phyloP scores from a whole-genome alignment of 2,329 filamentous ascomycete genomes.

The Blastomyces parvus region DNA sequence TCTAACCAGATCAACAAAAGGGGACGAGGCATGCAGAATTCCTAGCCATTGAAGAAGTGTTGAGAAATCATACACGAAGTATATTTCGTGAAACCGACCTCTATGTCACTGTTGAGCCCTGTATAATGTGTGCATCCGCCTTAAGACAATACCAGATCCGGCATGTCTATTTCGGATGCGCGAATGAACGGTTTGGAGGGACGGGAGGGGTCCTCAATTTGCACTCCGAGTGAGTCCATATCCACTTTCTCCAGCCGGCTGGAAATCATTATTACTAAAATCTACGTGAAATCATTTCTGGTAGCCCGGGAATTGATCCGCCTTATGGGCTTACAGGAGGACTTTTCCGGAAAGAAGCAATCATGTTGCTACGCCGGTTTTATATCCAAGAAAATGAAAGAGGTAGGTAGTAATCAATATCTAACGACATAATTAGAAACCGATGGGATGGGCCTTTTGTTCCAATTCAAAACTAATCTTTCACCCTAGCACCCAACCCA shows the following conservation, averaged over 20 bases:
- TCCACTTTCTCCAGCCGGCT: not conserved
- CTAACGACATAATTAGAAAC: not conserved
- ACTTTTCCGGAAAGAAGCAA: constrained; percentile 82
- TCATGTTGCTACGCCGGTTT: constrained; percentile 83
- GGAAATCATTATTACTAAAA: constrained; percentile 11
- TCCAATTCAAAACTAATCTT: constrained; percentile 5
- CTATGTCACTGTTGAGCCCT: constrained; percentile 97
- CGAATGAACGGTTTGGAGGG: constrained; percentile 94
- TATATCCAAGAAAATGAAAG: constrained; percentile 97
- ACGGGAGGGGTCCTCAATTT: constrained; percentile 88
- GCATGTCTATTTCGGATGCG: constrained; percentile 87
- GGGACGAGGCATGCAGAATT: constrained; percentile 95
- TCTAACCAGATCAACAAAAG: constrained; percentile 30
- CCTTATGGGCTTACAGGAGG: constrained; percentile 79
- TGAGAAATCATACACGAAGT: constrained; percentile 54
- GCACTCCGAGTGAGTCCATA: constrained; percentile 52
- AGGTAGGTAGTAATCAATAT: constrained; percentile 42
- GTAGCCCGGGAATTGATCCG: constrained; percentile 60
- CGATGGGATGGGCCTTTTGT: no score
- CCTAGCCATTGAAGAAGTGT: constrained; percentile 64
- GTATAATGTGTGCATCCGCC: constrained; percentile 95
- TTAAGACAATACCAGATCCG: constrained; percentile 80
- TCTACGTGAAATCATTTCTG: constrained; percentile 12
- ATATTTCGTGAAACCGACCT: constrained; percentile 67
- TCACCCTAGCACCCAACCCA: constrained; percentile 50